Base-by-base conservation (phyloP, 345 rosid species). In the Ceriops decandra region DNA sequence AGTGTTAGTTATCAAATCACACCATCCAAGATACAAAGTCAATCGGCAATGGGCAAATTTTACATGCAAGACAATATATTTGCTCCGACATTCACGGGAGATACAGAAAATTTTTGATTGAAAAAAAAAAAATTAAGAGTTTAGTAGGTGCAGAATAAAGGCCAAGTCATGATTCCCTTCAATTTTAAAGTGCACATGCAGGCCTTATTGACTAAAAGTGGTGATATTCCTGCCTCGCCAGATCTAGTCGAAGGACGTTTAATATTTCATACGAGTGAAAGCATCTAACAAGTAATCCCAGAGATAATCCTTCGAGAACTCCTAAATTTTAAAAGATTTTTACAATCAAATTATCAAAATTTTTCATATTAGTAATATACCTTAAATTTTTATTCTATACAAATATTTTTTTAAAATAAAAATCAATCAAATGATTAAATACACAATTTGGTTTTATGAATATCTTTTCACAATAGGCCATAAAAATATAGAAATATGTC, bases 141-240 rank as follows among this genome's bases (percentile, higher is more conserved):
- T 47, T 28, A 28, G 33, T n/a, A 68, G 54, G 71, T 51, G 71
- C 58, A 57, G 64, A 66, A 72, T 75, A 79, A 73, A 80, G 79
- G 79, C 80, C 76, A 72, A 74, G 74, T 69, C 72, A 78, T 73
- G 78, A 84, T 82, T 68, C 72, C 76, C 71, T 73, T 73, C 52
- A 54, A 54, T 56, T 71, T 73, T 80, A 68, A 77, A 79, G 82
- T 17, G 79, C 87, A 79, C 76, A 76, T 77, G 87, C 81, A 51
- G 52, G 11, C 83, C 78, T 69, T 66, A 67, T 72, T 77, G 76
- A 47, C 38, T 53, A 21, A 52, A 33, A 66, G 60, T 32, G 68
- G 24, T 24, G 33, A 7, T 20, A 6, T 61, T 19, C 56, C 22
- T 19, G 20, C 56, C 22, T 19, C 27, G 10, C 10, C 15, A 11